Conservation (phyloP, 257 asterid species). For the Nicotiana tabacum region DNA sequence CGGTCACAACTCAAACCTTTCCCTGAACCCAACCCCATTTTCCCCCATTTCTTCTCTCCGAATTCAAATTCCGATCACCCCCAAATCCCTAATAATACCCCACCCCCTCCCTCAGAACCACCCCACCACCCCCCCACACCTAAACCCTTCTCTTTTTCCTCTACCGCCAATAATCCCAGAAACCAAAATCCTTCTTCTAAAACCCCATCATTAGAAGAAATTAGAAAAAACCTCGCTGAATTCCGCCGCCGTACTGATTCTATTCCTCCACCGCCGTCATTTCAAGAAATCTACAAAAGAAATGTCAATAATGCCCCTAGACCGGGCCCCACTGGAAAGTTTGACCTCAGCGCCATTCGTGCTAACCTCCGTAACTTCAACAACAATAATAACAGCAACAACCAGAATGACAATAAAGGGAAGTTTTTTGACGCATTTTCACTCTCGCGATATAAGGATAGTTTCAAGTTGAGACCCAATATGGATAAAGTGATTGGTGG, state of each 20-base stretch:
- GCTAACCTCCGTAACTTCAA: slow-evolving; percentile 10
- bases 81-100: neutral
- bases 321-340: neutral
- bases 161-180: neutral
- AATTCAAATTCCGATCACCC: neutral
- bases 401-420: neutral
- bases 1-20: neutral
- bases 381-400: neutral
- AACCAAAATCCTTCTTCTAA: neutral
- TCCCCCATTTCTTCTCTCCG: neutral
- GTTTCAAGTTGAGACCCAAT: neutral
- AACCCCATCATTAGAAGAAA: neutral
- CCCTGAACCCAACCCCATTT: neutral
- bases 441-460: neutral
- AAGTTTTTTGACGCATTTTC: neutral
- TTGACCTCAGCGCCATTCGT: slow-evolving; percentile 8
- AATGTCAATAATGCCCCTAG: neutral
- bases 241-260: slow-evolving; percentile 24
- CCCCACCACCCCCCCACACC: neutral
- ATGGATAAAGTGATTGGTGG: slow-evolving; percentile 8
- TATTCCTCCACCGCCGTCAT: slow-evolving; percentile 25
- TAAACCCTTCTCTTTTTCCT: neutral
- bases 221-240: slow-evolving; percentile 13
- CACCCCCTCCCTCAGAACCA: neutral
- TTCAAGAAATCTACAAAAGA: slow-evolving; percentile 32